A percentile compares a stretch with the other conserved stretches of the same genome.
These are phyloP conservation scores for Penstemon newberryi DNA, from an alignment of 257 asterid species.

Conservation along the genomic window DNA sequence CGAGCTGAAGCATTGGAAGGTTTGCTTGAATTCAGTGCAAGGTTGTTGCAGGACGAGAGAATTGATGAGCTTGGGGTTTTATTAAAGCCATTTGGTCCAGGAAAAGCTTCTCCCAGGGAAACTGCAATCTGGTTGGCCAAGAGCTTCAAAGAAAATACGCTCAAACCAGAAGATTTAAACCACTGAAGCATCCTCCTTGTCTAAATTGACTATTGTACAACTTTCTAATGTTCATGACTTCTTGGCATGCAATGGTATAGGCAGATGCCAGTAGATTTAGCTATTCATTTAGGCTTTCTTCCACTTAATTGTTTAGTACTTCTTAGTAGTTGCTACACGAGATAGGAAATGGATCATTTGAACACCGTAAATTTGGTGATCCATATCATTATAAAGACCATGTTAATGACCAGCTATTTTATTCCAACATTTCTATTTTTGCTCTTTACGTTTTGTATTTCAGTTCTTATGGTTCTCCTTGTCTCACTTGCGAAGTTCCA, in stretches of 20 bases:
- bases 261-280: conserved; percentile 37
- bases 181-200: conserved; percentile 30
- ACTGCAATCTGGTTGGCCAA: conserved; percentile 91
- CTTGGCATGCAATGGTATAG: conserved; percentile 33
- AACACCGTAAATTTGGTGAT: conserved; percentile 32
- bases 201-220: conserved; percentile 23
- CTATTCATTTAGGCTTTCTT: conserved; percentile 30
- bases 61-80: conserved; percentile 82
- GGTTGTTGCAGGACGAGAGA: conserved; percentile 73
- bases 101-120: conserved; percentile 90
- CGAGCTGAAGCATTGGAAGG: conserved; percentile 95
- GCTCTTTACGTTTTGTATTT: conserved; percentile 12
- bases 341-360: conserved; percentile 28
- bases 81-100: conserved; percentile 82
- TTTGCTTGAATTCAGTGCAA: conserved; percentile 85
- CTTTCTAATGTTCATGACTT: conserved; percentile 31
- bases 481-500: conserved; percentile 24
- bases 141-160: conserved; percentile 75
- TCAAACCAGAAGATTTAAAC: conserved; percentile 46
- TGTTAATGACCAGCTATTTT: conserved; percentile 23
- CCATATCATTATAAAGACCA: conserved; percentile 28
- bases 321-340: conserved; percentile 32
- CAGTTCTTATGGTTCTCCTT: conserved; percentile 26
- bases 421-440: conserved; percentile 8
- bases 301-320: conserved; percentile 30